Base-by-base conservation (phyloP, 1,139 yeast genomes). In the Yamadazyma songkhlaensis region DNA sequence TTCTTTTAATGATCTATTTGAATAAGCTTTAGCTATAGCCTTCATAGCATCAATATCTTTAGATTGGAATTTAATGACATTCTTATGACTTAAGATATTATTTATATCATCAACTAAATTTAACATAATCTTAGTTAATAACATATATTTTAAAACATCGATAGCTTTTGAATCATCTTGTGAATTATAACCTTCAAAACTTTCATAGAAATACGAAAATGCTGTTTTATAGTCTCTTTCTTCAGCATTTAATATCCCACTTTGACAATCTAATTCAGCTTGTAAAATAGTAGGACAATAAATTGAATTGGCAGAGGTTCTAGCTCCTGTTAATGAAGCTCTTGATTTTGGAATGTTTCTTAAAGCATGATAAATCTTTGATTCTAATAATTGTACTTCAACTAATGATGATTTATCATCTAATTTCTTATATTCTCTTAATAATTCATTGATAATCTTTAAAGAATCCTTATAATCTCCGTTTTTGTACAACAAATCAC, bases 211-310 rank as follows among this genome's bases (percentile, higher is more conserved):
- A 63, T 92, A 92, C 5, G 97, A 89, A 55, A 79, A 94, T 8
- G 97, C 96, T 6, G 98, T 94, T 57, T 88, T 86, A 67, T 87
- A 94, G 62, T 94, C 99, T 59, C 86, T 86, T 53, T 94, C 98
- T 62, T 94, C 97, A 25, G 97, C 95, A 63, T 92, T 95, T 48
- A 94, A 74, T 41, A 92, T 82, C 48, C 99, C 99, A 59, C 95
- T 83, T 81, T 90, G 92, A 64, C 89, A 78, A 60, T 94, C 98
- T 42, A 94, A 74, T 55, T 89, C 95, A 1, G 98, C 98, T 63
- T 94, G 96, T 52, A 85, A 77, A 36, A 83, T 70, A n/a, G 97
- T 88, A 9, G 97, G 96, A 51, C 96, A 87, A 65, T 90, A 94
- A 41, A 94, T 88, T 28, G 97, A 79, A 60, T 92, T 94, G 11